Base-by-base conservation (phyloP, 1,284 basidiomycete genomes). In the Mycena sp. region DNA sequence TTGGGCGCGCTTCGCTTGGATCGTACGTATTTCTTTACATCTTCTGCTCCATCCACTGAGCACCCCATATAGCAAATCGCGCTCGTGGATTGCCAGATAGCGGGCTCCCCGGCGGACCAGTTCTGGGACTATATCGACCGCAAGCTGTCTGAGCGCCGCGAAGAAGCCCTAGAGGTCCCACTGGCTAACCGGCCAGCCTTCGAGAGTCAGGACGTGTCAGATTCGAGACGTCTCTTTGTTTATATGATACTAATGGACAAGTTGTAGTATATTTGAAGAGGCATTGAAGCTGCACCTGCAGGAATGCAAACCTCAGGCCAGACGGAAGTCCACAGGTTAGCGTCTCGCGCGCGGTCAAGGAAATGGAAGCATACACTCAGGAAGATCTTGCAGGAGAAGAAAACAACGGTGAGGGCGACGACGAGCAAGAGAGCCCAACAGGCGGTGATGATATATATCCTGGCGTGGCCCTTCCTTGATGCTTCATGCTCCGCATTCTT, bases 341-440 rank as follows among this genome's bases (percentile, higher is more conserved):
- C 3, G 9, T 55, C 52, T 55, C 52, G 10, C 30, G 30, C 16
- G 41, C 52, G 19, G 41, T 55, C 10, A 16, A 44, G 14, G 41
- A 35, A 21, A 55, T 55, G 52, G 52, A 55, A 23, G 52, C 28
- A 4, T 55, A 55, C 41, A 55, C 41, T 4, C 28, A 32, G 6
- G 52, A 55, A 32, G 29, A 55, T 23, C 40, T 55, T 14, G 52
- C 41, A 6, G 52, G 28, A n/a, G n/a, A n/a, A n/a, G n/a, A n/a
- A n/a, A n/a, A n/a, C n/a, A n/a, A n/a, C n/a, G n/a, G n/a, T n/a
- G n/a, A n/a, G n/a, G n/a, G n/a, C n/a, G n/a, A n/a, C n/a, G n/a
- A n/a, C n/a, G n/a, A n/a, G n/a, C n/a, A n/a, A n/a, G n/a, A n/a
- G n/a, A n/a, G n/a, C n/a, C n/a, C n/a, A n/a, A n/a, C n/a, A n/a